Conservation (phyloP, 1,139 yeast species). For the Sugiyamaella castrensis region DNA sequence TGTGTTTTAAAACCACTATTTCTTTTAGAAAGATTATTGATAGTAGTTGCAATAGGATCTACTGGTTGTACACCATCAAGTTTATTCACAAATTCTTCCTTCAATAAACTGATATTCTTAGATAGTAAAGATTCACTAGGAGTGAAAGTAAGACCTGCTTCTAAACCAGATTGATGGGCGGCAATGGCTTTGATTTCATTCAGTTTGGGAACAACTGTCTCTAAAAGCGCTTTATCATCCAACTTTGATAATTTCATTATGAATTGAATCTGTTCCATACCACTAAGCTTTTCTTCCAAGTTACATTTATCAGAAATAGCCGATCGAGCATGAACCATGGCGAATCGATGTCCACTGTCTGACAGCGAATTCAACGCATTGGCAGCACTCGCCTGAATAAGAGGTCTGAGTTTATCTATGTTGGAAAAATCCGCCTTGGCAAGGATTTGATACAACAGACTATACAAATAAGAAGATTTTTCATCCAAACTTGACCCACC, state of each 20-base stretch:
- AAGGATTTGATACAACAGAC: conserved; percentile 66
- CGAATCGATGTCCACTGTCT: conserved; percentile 85
- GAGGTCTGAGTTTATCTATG: conserved; percentile 64
- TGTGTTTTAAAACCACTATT: conserved; percentile 39
- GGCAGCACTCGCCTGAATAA: conserved; percentile 71
- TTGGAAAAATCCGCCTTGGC: conserved; percentile 68
- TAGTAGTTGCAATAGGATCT: background rate
- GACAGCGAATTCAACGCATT: conserved; percentile 78
- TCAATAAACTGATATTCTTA: conserved; percentile 16
- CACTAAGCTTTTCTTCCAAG: conserved; percentile 62
- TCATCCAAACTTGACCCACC: conserved; percentile 70
- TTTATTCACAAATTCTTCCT: conserved; percentile 21
- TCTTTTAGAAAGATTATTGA: background rate
- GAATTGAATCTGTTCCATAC: conserved; percentile 73
- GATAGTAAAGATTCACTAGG: conserved; percentile 22
- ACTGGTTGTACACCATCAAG: background rate
- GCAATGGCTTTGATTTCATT: conserved; percentile 48
- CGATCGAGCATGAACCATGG: conserved; percentile 66
- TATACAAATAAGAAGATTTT: conserved; percentile 59
- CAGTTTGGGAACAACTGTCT: conserved; percentile 59
- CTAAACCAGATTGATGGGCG: conserved; percentile 22
- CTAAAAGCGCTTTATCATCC: conserved; percentile 56
- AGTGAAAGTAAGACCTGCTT: conserved; percentile 29
- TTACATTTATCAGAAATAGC: conserved; percentile 59
- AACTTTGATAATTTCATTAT: conserved; percentile 57